Conservation (phyloP, 352 stramenopile genomes). For the Phytophthora hybrid region DNA sequence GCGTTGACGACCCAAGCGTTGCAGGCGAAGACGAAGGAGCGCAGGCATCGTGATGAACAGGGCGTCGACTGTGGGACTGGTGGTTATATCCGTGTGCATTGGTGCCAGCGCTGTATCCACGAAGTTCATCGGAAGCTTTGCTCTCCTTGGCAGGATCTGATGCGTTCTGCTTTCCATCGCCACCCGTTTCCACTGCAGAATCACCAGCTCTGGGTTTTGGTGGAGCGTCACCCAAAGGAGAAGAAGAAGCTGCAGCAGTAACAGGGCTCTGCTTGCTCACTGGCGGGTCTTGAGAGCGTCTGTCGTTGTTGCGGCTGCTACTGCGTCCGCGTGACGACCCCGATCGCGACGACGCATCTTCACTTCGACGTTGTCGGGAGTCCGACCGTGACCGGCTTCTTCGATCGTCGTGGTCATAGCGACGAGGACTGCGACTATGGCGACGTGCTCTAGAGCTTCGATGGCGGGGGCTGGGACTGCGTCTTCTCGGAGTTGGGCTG, state of each 20-base stretch:
- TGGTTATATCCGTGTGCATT: constrained; percentile 23
- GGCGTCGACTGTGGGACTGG: constrained; percentile 15
- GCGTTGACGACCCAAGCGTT: constrained; percentile 12
- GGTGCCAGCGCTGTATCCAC: neutral
- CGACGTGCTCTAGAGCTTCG: constrained; percentile 23
- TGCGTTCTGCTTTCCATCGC: neutral
- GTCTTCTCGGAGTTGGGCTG: neutral
- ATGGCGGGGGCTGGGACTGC: constrained; percentile 19
- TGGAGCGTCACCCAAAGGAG: neutral
- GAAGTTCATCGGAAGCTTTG: constrained; percentile 7
- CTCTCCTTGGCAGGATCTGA: constrained; percentile 10
- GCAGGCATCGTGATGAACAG: constrained; percentile 14
- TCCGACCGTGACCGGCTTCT: constrained; percentile 34
- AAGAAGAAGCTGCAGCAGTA: neutral
- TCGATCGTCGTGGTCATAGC: constrained; percentile 10
- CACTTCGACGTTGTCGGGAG: constrained; percentile 22
- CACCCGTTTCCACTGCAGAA: neutral
- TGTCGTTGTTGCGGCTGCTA: constrained; percentile 20
- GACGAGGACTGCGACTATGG: constrained; percentile 20
- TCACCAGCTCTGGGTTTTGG: constrained; percentile 12
- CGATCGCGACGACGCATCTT: constrained; percentile 24
- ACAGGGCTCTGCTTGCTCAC: constrained; percentile 6
- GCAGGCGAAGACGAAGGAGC: constrained; percentile 26
- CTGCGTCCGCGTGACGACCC: constrained; percentile 34
- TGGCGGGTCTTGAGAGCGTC: neutral